Conservation (phyloP, 352 stramenopile species). For the Saprolegnia parasitica region DNA sequence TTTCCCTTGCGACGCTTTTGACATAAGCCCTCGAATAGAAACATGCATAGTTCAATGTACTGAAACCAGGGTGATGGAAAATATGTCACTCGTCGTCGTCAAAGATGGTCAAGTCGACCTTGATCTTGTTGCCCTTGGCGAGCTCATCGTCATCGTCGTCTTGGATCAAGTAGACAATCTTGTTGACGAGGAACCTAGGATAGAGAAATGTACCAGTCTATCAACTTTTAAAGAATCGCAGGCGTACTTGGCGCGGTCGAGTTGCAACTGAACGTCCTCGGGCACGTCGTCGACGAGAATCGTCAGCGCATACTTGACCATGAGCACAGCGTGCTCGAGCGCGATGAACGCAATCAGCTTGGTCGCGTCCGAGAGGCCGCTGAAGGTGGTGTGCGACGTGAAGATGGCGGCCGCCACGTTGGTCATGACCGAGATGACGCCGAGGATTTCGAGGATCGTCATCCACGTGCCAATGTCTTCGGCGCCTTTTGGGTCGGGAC, state of each 20-base stretch:
- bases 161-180: conserved; percentile 67
- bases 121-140: conserved; percentile 70
- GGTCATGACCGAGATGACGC: conserved; percentile 83
- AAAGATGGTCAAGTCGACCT: conserved; percentile 73
- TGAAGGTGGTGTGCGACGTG: conserved; percentile 66
- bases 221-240: background rate
- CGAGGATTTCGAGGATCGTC: conserved; percentile 85
- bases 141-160: conserved; percentile 56
- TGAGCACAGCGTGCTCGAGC: conserved; percentile 57
- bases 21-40: no score
- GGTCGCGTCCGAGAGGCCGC: conserved; percentile 39
- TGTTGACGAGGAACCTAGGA: conserved; percentile 58
- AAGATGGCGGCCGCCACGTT: conserved; percentile 93
- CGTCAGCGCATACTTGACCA: conserved; percentile 66
- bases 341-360: conserved; percentile 61
- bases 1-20: no score
- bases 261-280: conserved; percentile 58
- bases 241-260: conserved; percentile 49
- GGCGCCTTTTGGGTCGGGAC: conserved; percentile 61
- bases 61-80: no score
- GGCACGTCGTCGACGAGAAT: conserved; percentile 68
- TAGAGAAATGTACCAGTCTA: background rate
- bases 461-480: conserved; percentile 92
- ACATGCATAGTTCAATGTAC: no score
- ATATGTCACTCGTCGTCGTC: conserved; percentile 64